These are phyloP conservation scores for Phytophthora nicotianae DNA, from an alignment of 352 stramenopile species.

Conservation along the genomic window DNA sequence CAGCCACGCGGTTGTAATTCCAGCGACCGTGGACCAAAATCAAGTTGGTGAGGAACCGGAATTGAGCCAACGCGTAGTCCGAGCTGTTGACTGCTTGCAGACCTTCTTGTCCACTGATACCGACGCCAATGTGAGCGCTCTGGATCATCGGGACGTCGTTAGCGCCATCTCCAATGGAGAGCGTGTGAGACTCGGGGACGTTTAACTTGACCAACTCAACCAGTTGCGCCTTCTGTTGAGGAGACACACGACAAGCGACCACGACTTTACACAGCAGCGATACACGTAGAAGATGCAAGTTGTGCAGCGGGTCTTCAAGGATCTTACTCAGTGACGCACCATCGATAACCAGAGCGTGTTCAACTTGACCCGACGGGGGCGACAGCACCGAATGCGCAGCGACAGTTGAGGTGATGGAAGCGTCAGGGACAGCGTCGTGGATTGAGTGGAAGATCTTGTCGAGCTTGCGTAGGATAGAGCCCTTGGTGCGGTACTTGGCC, in stretches of 20 bases:
- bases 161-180: constrained; percentile 91
- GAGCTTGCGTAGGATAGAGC: constrained; percentile 66
- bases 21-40: constrained; percentile 84
- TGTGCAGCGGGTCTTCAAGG: constrained; percentile 71
- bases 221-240: constrained; percentile 98
- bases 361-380: constrained; percentile 35
- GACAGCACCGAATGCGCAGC: constrained; percentile 37
- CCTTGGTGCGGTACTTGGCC: constrained; percentile 68
- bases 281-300: constrained; percentile 83
- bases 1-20: constrained; percentile 88
- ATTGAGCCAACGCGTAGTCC: constrained; percentile 86
- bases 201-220: constrained; percentile 95
- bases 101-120: constrained; percentile 98
- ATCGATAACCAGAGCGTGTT: constrained; percentile 95
- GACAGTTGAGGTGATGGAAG: constrained; percentile 23
- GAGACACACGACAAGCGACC: constrained; percentile 97
- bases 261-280: constrained; percentile 94
- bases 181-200: constrained; percentile 78
- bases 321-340: constrained; percentile 90
- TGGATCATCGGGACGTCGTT: constrained; percentile 94
- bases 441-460: constrained; percentile 84
- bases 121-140: constrained; percentile 88
- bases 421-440: constrained; percentile 36
- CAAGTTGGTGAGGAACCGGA: constrained; percentile 77
- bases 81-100: constrained; percentile 94